Percentiles rank a stretch among this genome's conserved stretches.
Conservation (phyloP, 2,329 filamentous ascomycete genomes). For the Monilinia laxa region DNA sequence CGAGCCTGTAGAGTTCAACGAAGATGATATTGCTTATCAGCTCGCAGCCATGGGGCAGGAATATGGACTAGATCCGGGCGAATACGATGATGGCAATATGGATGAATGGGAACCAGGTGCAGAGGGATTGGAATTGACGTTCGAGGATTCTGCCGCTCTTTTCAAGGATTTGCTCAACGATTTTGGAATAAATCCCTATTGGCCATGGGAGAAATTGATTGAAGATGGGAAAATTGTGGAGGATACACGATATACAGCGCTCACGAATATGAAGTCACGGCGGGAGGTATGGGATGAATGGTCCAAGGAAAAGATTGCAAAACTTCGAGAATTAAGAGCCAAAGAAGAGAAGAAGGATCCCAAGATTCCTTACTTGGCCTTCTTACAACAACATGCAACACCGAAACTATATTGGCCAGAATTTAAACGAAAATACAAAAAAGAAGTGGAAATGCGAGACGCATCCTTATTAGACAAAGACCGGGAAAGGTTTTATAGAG, state of each 20-base stretch:
- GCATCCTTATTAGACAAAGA: conserved; percentile 70
- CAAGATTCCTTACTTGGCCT: conserved; percentile 74
- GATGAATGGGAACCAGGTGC: conserved; percentile 68
- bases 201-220: conserved; percentile 85
- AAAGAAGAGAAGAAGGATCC: conserved; percentile 81
- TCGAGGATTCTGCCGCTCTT: conserved; percentile 72
- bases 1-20: conserved; percentile 74
- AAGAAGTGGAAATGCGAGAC: conserved; percentile 77
- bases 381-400: conserved; percentile 78
- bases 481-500: conserved; percentile 75
- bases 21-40: conserved; percentile 92
- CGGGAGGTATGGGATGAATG: conserved; percentile 83
- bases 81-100: conserved; percentile 66
- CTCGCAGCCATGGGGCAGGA: conserved; percentile 84
- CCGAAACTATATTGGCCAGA: conserved; percentile 97
- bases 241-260: conserved; percentile 81
- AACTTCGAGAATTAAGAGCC: conserved; percentile 69
- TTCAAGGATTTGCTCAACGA: conserved; percentile 89
- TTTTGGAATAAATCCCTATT: conserved; percentile 78
- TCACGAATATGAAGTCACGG: conserved; percentile 76
- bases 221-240: conserved; percentile 80
- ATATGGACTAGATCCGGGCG: conserved; percentile 75
- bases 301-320: conserved; percentile 73
- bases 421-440: conserved; percentile 87
- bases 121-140: conserved; percentile 67